These are phyloP conservation scores for Amphibolis antarctica DNA, from an alignment of 106 monocot genomes.

Conservation along the genomic window DNA sequence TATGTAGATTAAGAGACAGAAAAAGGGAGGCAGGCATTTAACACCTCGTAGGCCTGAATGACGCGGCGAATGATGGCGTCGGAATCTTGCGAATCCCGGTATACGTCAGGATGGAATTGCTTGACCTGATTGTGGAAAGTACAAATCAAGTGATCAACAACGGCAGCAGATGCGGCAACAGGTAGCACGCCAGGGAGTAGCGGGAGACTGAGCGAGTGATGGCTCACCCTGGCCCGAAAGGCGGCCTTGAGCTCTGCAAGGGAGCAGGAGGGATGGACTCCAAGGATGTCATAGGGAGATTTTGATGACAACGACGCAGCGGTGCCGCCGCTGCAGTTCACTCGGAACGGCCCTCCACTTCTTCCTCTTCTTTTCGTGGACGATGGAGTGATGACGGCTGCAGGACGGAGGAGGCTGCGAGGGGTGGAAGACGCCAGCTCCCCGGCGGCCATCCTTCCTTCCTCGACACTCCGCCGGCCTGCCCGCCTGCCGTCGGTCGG, in stretches of 20 bases:
- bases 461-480: too few species aligned
- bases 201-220: not conserved
- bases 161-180: not conserved
- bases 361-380: too few species aligned
- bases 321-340: too few species aligned
- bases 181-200: not conserved
- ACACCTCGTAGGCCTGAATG: conserved; percentile 73
- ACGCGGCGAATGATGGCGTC: conserved; percentile 56
- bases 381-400: too few species aligned
- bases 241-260: conserved; percentile 53
- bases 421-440: too few species aligned
- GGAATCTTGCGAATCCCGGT: conserved; percentile 24
- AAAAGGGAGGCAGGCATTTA: not conserved
- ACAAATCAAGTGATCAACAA: too few species aligned
- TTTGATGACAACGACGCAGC: conserved; percentile 16
- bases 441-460: too few species aligned
- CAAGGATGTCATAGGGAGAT: conserved; percentile 67
- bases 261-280: conserved; percentile 58
- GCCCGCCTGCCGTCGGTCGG: too few species aligned
- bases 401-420: too few species aligned
- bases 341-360: too few species aligned
- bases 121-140: conserved; percentile 39
- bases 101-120: conserved; percentile 90
- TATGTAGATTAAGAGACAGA: not conserved
- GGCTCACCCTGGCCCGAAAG: conserved; percentile 55